Conservation (phyloP, 495 filamentous ascomycete genomes). For the Penicillium malachiteum region DNA sequence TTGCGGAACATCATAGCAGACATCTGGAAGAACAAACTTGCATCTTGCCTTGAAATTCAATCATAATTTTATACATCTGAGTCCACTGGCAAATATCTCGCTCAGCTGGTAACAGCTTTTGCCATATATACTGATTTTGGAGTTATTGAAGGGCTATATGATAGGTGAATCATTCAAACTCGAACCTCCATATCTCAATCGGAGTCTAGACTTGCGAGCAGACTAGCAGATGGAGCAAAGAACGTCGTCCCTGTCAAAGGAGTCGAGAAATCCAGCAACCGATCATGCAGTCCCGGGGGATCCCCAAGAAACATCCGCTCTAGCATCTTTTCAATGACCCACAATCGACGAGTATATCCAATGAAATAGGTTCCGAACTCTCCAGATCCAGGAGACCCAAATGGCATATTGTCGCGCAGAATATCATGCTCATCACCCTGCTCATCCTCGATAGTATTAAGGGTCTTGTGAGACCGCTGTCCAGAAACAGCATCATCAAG, state of each 20-base stretch:
- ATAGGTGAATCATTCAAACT: too few relatives aligned
- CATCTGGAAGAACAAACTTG: too few relatives aligned
- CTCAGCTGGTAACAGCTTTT: too few relatives aligned
- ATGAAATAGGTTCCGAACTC: conserved; percentile 62
- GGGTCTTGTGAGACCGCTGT: conserved; percentile 53
- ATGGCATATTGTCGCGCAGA: conserved; percentile 61
- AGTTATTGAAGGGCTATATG: too few relatives aligned
- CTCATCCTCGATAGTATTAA: conserved; percentile 54
- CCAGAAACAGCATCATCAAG: conserved; percentile 49
- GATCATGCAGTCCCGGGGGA: conserved; percentile 56
- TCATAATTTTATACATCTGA: too few relatives aligned
- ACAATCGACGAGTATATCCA: conserved; percentile 53
- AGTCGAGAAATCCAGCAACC: conserved; percentile 53
- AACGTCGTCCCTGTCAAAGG: conserved; percentile 53
- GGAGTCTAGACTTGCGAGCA: conserved; percentile 4
- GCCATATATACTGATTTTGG: too few relatives aligned
- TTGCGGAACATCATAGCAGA: too few relatives aligned
- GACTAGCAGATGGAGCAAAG: conserved; percentile 48
- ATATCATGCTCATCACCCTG: conserved; percentile 52
- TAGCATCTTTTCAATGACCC: conserved; percentile 60
- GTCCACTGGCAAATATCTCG: too few relatives aligned
- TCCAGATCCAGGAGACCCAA: conserved; percentile 50
- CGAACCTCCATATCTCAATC: not conserved
- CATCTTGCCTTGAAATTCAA: too few relatives aligned
- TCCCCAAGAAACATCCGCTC: conserved; percentile 57